Percentiles rank a stretch among this genome's conserved stretches.
Evolutionary conservation across 148 eudicot genomes (phyloP).

Genomic region (Rhododendron ovatum): DNA sequence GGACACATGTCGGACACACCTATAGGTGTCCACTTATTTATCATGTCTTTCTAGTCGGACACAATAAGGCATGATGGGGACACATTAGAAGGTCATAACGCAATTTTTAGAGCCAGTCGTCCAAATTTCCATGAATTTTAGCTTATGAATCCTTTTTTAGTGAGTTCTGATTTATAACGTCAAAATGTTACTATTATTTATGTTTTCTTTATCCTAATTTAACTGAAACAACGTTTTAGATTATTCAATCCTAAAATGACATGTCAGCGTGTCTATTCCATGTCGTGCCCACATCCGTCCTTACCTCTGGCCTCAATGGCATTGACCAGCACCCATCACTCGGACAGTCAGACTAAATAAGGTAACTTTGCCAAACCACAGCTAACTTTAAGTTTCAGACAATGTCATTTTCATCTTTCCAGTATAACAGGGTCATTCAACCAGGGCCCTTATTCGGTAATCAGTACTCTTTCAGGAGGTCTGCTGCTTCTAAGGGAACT

Average conservation of each 20-base stretch:
- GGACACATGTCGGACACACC: too few species aligned
- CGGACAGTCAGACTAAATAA: neutral
- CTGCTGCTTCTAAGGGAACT: neutral
- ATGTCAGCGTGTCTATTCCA: neutral
- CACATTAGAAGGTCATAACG: neutral
- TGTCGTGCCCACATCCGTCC: neutral
- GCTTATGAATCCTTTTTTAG: neutral
- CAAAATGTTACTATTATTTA: neutral
- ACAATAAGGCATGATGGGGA: neutral
- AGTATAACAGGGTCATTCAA: neutral
- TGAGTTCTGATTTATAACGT: neutral
- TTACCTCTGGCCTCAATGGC: neutral
- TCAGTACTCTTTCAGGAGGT: neutral
- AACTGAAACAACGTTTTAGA: neutral
- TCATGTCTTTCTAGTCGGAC: neutral
- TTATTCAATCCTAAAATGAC: neutral
- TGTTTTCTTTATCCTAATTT: neutral
- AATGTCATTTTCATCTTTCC: neutral
- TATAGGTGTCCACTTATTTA: too few species aligned
- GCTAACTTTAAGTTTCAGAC: neutral
- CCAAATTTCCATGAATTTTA: neutral
- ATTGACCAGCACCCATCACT: neutral
- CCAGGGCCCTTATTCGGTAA: neutral
- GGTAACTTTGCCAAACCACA: conserved; percentile 1
- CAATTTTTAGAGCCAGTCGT: neutral